Evolutionary conservation across 73 alveolate species (phyloP), one percentile per base, ranked within the genome.

Genomic region (Symbiodinium pilosum): DNA sequence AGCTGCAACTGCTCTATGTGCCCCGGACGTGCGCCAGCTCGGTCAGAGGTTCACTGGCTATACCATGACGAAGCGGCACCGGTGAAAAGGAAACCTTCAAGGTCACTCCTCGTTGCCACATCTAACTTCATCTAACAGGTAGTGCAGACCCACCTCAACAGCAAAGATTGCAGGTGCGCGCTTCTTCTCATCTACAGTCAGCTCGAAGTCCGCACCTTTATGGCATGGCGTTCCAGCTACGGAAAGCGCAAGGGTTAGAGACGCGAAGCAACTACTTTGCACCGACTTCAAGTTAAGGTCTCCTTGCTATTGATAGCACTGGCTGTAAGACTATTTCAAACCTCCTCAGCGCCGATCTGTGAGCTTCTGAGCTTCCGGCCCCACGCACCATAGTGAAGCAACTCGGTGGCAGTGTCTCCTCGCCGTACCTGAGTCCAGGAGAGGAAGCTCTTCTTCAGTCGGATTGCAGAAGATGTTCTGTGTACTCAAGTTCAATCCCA

Each of bases 361-460:
- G 30, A 30, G 47, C 56, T 41, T 0, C 16, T 56, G 24, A 69
- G 94, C 44, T 0, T 30, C 94, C 84, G 68, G 86, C 95, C 95
- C 95, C 95, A 88, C 21, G 95, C 95, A 32, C 95, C 95, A 36
- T 88, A 88, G 86, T 88, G 95, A 38, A 88, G 73, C 95, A 88
- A 34, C 73, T 88, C 73, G 51, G 41, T 12, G 30, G 71, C 87
- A 9, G 87, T 88, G 95, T 88, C 95, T 4, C 95, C 95, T 6
- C 95, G 95, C 38, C 56, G 71, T 21, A 88, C 86, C 95, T 88
- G 42, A n/a, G 4, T 2, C 51, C 32, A 32, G 4, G 38, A 4
- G 36, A 77, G 87, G 2, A 30, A 39, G 20, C n/a, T n/a, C n/a
- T n/a, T n/a, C n/a, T n/a, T n/a, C n/a, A n/a, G n/a, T n/a, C n/a